Conservation (phyloP, 2,329 filamentous ascomycete genomes). For the Orbilia ellipsospora region DNA sequence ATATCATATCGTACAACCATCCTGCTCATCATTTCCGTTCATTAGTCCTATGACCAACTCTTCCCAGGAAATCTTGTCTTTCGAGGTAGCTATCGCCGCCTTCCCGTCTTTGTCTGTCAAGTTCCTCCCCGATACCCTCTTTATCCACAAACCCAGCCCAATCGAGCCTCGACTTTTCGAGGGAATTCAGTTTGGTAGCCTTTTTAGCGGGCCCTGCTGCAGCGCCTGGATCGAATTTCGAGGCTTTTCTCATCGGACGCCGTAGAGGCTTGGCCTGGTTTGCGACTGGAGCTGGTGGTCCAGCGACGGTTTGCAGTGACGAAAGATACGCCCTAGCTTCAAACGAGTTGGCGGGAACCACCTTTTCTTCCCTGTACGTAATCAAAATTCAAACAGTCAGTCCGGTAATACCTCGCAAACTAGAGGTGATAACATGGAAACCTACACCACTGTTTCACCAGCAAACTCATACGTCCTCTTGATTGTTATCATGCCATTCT, state of each 20-base stretch:
- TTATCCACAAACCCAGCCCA: constrained; percentile 78
- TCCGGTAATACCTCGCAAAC: neutral
- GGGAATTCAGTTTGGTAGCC: constrained; percentile 75
- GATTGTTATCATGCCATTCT: constrained; percentile 68
- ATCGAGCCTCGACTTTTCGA: constrained; percentile 78
- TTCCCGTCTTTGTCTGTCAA: constrained; percentile 71
- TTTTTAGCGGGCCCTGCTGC: constrained; percentile 65
- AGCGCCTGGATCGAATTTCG: constrained; percentile 71
- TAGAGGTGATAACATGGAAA: neutral
- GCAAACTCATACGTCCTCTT: constrained; percentile 80
- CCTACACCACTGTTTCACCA: constrained; percentile 72
- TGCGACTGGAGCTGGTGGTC: constrained; percentile 56
- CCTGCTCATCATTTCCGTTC: constrained; percentile 44
- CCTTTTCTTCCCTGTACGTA: constrained; percentile 70
- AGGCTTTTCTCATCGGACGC: constrained; percentile 65
- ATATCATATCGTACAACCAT: constrained; percentile 19
- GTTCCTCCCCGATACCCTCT: constrained; percentile 76
- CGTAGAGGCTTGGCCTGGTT: constrained; percentile 59
- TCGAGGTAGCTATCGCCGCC: constrained; percentile 73
- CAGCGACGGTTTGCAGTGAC: constrained; percentile 63
- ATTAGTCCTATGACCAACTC: constrained; percentile 69
- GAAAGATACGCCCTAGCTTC: constrained; percentile 74
- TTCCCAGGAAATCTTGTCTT: constrained; percentile 73
- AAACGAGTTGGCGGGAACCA: constrained; percentile 73
- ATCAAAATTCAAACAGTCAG: constrained; percentile 1